Conservation (phyloP, 2,329 filamentous ascomycete species). For the Fusarium tjaetaba region DNA sequence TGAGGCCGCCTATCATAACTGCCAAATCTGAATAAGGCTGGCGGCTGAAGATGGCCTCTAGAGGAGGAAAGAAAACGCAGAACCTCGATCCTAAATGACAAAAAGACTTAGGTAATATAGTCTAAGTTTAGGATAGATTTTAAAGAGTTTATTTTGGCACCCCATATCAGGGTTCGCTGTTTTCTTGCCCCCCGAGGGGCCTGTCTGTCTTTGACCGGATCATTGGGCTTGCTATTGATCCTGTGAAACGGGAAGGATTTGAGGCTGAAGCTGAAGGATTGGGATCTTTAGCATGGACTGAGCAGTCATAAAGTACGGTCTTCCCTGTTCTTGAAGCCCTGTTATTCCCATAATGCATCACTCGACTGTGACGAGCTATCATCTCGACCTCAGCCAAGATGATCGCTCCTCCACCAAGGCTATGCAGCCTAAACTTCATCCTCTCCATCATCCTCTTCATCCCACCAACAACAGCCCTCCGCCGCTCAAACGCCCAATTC, state of each 20-base stretch:
- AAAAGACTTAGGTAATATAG: rapidly evolving
- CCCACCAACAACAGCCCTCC: background rate
- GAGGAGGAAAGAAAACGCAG: background rate
- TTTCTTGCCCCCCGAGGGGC: rapidly evolving
- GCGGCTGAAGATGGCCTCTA: background rate
- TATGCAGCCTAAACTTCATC: background rate
- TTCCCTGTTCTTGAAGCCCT: background rate
- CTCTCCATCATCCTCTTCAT: background rate
- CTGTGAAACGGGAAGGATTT: background rate
- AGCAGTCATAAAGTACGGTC: background rate
- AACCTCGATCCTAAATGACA: background rate
- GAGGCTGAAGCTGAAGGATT: background rate
- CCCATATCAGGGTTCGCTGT: rapidly evolving
- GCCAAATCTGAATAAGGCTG: background rate
- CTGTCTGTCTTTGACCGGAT: background rate
- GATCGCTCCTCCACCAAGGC: background rate
- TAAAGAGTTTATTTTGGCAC: background rate
- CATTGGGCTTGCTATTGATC: background rate
- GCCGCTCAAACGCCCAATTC: constrained; percentile 19
- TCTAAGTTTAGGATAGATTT: too few species aligned
- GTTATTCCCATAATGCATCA: too few species aligned
- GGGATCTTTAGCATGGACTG: background rate
- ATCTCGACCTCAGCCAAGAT: background rate
- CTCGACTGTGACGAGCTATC: too few species aligned
- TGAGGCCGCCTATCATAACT: background rate